phyloP scores from a whole-genome alignment of 2,329 filamentous ascomycete species.

The Lasiodiplodia citricola region DNA sequence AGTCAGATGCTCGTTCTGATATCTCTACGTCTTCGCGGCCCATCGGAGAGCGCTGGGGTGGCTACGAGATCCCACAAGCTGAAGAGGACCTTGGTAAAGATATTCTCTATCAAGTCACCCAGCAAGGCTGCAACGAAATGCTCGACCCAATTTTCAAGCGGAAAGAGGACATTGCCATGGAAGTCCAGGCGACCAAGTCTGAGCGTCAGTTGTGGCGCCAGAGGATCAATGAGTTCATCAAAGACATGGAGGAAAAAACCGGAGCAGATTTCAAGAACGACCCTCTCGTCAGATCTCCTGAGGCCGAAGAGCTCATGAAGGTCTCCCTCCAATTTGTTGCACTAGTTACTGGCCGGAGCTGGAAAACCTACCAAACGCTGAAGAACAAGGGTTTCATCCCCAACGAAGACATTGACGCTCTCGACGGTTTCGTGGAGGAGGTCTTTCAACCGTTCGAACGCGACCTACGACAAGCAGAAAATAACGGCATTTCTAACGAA shows the following conservation, averaged over 20 bases:
- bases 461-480: conserved; percentile 15
- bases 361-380: conserved; percentile 11
- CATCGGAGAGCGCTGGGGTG: conserved; percentile 72
- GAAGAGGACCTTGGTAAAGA: conserved; percentile 86
- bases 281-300: conserved; percentile 8
- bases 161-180: conserved; percentile 77
- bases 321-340: conserved; percentile 23
- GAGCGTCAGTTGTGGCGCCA: conserved; percentile 35
- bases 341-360: conserved; percentile 22
- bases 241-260: conserved; percentile 30
- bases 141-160: conserved; percentile 84
- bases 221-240: conserved; percentile 16
- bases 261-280: conserved; percentile 31
- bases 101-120: conserved; percentile 87
- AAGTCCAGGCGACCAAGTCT: conserved; percentile 55
- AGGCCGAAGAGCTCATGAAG: conserved; percentile 22
- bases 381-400: conserved; percentile 5
- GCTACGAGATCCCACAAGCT: conserved; percentile 77
- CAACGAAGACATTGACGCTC: not conserved
- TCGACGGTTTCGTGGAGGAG: conserved; percentile 22
- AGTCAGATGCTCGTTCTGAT: conserved; percentile 74
- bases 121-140: conserved; percentile 91
- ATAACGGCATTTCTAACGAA: conserved; percentile 11
- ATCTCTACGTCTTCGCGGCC: conserved; percentile 74
- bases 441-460: conserved; percentile 24